Base-by-base conservation (phyloP, 1,139 yeast genomes). In the Lodderomyces parapsilosis region DNA sequence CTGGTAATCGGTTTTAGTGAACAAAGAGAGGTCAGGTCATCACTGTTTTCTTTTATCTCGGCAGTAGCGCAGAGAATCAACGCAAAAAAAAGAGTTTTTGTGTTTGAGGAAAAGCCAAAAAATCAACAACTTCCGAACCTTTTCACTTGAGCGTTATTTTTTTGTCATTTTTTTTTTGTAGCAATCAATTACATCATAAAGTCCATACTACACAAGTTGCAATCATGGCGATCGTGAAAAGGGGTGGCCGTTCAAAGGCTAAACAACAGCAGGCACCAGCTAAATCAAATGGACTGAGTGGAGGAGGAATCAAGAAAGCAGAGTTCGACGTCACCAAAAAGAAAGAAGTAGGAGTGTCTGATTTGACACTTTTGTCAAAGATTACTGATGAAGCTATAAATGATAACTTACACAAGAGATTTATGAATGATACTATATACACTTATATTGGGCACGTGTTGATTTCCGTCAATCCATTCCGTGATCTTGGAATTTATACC, bases 281-380 rank as follows among this genome's bases (percentile, higher is more conserved):
- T 49, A 74, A 82, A 49, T 68, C 79, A 35, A 49, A 47, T 27
- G 51, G 51, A 11, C 30, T 22, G 10, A 36, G 36, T 20, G 25
- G 7, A 32, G 43, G 40, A n/a, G 82, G 80, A 43, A 87, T 91
- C 56, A 84, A 88, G 60, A 93, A 93, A 68, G 98, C 98, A 17
- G 87, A 90, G 40, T 93, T 90, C 60, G 99, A 94, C 59, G 68
- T 86, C 38, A 74, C 83, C 43, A 90, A 90, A 66, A 89, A 89
- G 76, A 89, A 90, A 64, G 98, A 93, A 63, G 99, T 93, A 15
- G 99, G 99, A 41, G 98, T 94, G 4, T 85, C 96, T 38, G 99
- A 94, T 65, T 74, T 94, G 60, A 94, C 99, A 0, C 72, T 94
- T 48, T 72, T 94, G 49, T 84, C 96, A 25, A 86, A 86, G 51